These are phyloP conservation scores for Talaromyces pinophilus DNA, from an alignment of 2,329 filamentous ascomycete species.

Conservation along the genomic window DNA sequence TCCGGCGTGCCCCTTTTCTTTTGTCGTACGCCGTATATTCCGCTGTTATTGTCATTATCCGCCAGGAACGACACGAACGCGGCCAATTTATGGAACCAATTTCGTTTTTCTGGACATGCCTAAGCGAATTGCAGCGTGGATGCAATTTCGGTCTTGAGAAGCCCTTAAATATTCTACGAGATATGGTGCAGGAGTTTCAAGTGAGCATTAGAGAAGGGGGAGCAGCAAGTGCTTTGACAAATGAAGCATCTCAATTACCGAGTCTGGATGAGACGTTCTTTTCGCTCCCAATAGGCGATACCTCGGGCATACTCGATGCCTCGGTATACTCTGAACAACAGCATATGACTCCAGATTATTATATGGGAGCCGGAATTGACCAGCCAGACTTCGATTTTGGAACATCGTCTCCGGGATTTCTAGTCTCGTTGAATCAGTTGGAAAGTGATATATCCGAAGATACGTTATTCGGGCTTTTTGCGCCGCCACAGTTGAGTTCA, in stretches of 20 bases:
- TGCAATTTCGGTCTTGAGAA: slow-evolving; percentile 30
- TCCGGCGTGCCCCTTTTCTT: background rate
- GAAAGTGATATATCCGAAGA: background rate
- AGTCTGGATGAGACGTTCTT: background rate
- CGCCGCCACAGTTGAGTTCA: background rate
- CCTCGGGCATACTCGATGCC: background rate
- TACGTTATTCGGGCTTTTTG: background rate
- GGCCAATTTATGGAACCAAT: slow-evolving; percentile 32
- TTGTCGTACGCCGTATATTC: slow-evolving; percentile 19
- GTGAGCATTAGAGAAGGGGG: background rate
- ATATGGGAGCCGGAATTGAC: background rate
- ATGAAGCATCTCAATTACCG: background rate
- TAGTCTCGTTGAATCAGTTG: background rate
- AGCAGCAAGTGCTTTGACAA: background rate
- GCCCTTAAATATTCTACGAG: background rate
- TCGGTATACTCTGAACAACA: background rate
- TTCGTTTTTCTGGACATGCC: slow-evolving; percentile 42
- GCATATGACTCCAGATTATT: background rate
- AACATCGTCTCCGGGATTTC: background rate
- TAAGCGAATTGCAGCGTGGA: slow-evolving; percentile 39
- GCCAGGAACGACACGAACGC: slow-evolving; percentile 23
- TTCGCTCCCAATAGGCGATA: background rate
- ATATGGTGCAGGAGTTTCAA: background rate
- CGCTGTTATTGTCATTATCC: slow-evolving; percentile 27
- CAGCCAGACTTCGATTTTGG: background rate